Evolutionary conservation across 441 rosid genomes (phyloP).

Genomic region (Jatropha multifida): DNA sequence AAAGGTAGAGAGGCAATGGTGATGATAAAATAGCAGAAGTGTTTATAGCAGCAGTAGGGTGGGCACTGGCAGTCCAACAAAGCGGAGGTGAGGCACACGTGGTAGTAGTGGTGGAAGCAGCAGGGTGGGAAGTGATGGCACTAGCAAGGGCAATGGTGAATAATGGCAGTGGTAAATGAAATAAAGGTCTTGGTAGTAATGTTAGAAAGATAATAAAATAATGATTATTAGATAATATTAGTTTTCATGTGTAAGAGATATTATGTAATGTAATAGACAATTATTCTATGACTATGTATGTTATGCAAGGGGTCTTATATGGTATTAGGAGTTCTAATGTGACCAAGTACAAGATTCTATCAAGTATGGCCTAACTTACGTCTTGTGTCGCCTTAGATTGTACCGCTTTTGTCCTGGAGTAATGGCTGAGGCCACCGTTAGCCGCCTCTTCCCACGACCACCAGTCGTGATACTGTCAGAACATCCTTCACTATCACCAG

Average conservation of each 20-base stretch:
- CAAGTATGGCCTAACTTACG: constrained; percentile 42
- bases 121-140: too few relatives aligned
- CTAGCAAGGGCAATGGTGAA: not conserved
- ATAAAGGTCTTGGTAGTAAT: not conserved
- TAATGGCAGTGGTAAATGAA: not conserved
- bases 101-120: not conserved
- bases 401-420: constrained; percentile 68
- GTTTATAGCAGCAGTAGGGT: not conserved
- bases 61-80: not conserved
- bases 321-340: not conserved
- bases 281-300: not conserved
- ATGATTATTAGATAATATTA: not conserved
- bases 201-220: not conserved
- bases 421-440: constrained; percentile 37
- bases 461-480: constrained; percentile 62
- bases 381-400: constrained; percentile 71
- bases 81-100: not conserved
- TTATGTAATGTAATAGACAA: not conserved
- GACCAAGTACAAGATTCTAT: not conserved
- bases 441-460: constrained; percentile 67
- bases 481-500: constrained; percentile 60
- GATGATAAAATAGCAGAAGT: not conserved
- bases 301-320: too few relatives aligned
- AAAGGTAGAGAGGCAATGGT: not conserved
- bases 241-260: not conserved